Percentiles rank a stretch among this genome's conserved stretches.
These are phyloP conservation scores for Acanthamoeba healyi DNA, from an alignment of 208 protist species.

Conservation along the genomic window DNA sequence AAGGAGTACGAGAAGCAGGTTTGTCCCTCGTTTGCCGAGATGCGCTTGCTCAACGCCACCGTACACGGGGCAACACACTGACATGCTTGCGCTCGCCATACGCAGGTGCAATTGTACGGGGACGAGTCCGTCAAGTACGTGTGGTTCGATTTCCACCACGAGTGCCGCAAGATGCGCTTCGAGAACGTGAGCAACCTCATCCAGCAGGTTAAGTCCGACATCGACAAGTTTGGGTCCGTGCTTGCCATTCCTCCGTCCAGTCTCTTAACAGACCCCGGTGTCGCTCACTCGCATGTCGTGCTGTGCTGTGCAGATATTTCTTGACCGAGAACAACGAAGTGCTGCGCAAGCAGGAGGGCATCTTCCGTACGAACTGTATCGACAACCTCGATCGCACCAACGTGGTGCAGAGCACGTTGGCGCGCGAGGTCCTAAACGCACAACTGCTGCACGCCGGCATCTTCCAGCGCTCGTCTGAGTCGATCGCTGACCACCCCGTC, in stretches of 20 bases:
- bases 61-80: no score
- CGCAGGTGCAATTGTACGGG: constrained; percentile 55
- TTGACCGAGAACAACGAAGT: background rate
- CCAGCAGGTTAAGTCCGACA: constrained; percentile 49
- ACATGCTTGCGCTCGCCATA: background rate
- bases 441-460: constrained; percentile 25
- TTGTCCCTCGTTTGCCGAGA: background rate
- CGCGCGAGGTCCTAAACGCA: constrained; percentile 2
- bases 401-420: constrained; percentile 65
- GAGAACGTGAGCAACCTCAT: constrained; percentile 69
- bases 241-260: background rate
- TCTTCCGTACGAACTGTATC: constrained; percentile 23
- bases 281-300: background rate
- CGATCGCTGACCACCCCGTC: background rate
- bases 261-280: no score
- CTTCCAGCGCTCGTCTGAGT: background rate
- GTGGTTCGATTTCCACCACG: constrained; percentile 70
- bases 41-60: no score
- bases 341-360: constrained; percentile 16
- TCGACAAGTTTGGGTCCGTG: constrained; percentile 41
- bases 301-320: constrained; percentile 41
- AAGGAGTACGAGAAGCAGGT: constrained; percentile 52
- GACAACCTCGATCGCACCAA: constrained; percentile 72
- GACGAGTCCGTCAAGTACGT: constrained; percentile 45
- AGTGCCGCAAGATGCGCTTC: constrained; percentile 66